phyloP scores from a whole-genome alignment of 177 flowering plant genomes.

The Vitis hybrid region DNA sequence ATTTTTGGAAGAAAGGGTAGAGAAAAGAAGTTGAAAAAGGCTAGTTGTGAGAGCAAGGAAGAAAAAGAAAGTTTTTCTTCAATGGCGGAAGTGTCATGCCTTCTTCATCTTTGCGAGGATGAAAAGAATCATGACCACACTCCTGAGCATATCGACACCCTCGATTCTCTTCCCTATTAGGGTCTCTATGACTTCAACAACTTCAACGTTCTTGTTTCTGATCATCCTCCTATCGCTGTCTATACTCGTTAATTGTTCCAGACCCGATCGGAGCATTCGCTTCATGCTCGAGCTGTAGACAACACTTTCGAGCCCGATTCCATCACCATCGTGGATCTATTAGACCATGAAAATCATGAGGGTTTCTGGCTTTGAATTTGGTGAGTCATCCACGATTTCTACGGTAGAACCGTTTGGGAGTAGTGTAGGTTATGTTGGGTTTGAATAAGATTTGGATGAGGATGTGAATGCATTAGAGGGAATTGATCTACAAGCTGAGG shows the following conservation, averaged over 20 bases:
- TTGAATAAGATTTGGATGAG: conserved; percentile 40
- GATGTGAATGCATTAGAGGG: conserved; percentile 22
- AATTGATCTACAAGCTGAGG: conserved; percentile 30
- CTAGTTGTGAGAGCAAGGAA: too few species aligned
- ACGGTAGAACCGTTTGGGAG: conserved; percentile 4
- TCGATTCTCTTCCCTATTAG: conserved; percentile 25
- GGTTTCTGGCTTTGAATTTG: background rate
- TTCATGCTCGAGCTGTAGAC: conserved; percentile 4
- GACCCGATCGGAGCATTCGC: background rate
- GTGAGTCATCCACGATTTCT: conserved; percentile 13
- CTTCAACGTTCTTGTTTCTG: conserved; percentile 26
- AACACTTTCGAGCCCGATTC: conserved; percentile 27
- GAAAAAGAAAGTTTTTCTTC: background rate
- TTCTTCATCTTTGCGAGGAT: conserved; percentile 13
- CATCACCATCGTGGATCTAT: conserved; percentile 24
- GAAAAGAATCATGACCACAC: conserved; percentile 11
- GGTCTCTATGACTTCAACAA: conserved; percentile 21
- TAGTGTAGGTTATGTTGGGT: conserved; percentile 31
- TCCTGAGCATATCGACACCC: conserved; percentile 11
- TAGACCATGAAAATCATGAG: conserved; percentile 38
- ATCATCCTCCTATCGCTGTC: conserved; percentile 13
- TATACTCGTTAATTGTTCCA: background rate
- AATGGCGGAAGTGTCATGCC: conserved; percentile 30
- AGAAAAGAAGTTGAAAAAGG: too few species aligned
- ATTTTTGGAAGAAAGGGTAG: too few species aligned